Base-by-base conservation (phyloP, 306 rosid species). In the Ormosia semicastrata region DNA sequence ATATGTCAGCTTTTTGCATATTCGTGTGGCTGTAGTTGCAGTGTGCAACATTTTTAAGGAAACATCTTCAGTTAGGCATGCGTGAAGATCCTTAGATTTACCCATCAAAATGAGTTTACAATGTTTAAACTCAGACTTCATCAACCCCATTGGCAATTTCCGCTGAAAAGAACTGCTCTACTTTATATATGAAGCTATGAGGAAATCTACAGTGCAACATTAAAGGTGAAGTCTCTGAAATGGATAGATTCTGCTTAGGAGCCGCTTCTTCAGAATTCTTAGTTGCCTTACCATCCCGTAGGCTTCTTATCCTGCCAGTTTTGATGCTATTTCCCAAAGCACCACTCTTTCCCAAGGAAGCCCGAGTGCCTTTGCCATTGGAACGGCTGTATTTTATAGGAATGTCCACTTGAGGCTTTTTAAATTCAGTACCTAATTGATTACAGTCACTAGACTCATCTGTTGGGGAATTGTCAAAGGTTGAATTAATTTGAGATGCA, bases 141-240 rank as follows among this genome's bases (percentile, higher is more conserved):
- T 85, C 86, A 30, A 66, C 85, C 68, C 77, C 79, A 72, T 75
- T 49, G 37, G 91, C 77, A 76, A 59, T 67, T 68, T 82, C 93
- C 6, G 78, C 66, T 7, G 97, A 87, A 87, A 95, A 92, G 88
- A 95, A 95, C 52, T 71, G 89, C 85, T 92, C 98, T 32, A 89
- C 98, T 88, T 87, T 90, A 64, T 90, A 91, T 12, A 95, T 74
- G 85, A 95, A 93, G 77, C 91, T 83, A 65, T 85, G 82, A 8
- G 97, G 94, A 76, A 95, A 93, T 86, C 98, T 89, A 87, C 84
- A 90, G 58, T 84, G 91, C 84, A 95, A 82, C 98, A 90, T 85
- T 52, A 82, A 77, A 43, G 94, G 81, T 37, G 95, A 77, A 18
- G 92, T 68, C 86, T 89, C 97, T 11, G 82, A 82, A 78, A 59